phyloP scores from a whole-genome alignment of 106 monocot genomes.

The Agapanthus africanus region DNA sequence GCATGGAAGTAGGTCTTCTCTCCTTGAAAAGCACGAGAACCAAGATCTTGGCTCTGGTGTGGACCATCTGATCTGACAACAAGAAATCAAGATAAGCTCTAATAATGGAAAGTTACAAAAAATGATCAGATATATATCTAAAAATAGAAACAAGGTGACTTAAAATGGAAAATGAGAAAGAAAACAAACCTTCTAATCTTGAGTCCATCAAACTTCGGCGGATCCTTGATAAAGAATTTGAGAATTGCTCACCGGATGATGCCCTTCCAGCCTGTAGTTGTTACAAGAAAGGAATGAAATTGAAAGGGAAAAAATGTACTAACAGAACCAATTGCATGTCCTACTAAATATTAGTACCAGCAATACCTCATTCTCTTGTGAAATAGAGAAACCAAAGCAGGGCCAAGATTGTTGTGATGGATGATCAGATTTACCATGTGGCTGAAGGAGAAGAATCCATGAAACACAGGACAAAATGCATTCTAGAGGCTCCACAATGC shows the following conservation, averaged over 20 bases:
- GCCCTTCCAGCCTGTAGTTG: slow-evolving; percentile 32
- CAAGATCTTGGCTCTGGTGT: slow-evolving; percentile 28
- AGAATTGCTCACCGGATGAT: slow-evolving; percentile 57
- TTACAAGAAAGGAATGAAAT: slow-evolving; percentile 11
- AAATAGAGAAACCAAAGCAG: slow-evolving; percentile 76
- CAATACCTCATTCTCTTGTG: slow-evolving; percentile 83
- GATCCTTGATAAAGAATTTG: slow-evolving; percentile 66
- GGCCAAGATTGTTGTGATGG: slow-evolving; percentile 45
- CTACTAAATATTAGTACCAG: neutral
- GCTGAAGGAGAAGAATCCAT: slow-evolving; percentile 74
- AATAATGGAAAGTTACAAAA: neutral
- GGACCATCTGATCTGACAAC: slow-evolving; percentile 25
- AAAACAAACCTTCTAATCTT: slow-evolving; percentile 44
- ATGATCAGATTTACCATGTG: slow-evolving; percentile 34
- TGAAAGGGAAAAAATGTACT: neutral
- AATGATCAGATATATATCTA: too few relatives aligned
- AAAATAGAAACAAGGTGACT: neutral
- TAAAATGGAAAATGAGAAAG: slow-evolving; percentile 1
- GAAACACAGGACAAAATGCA: slow-evolving; percentile 68
- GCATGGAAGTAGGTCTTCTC: slow-evolving; percentile 28
- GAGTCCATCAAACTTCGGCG: slow-evolving; percentile 35
- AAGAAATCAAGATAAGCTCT: slow-evolving; percentile 9
- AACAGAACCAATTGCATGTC: neutral
- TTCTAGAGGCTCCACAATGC: slow-evolving; percentile 67
- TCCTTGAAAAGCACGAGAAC: slow-evolving; percentile 23